These are phyloP conservation scores for Penicillium simplicissimum DNA, from an alignment of 495 filamentous ascomycete species.

Conservation along the genomic window DNA sequence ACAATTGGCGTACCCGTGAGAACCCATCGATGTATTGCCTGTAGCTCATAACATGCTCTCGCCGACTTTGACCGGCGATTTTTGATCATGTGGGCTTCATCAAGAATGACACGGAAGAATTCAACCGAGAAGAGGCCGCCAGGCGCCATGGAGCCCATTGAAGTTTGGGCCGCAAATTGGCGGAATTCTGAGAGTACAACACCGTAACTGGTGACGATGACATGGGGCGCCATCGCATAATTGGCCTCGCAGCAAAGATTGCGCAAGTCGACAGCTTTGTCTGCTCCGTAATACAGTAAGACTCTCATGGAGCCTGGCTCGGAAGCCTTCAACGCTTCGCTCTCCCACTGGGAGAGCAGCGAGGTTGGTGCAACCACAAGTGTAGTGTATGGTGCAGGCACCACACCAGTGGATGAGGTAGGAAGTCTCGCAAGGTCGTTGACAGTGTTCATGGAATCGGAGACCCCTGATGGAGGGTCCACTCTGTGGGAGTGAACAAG, in stretches of 20 bases:
- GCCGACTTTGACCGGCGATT: slow-evolving; percentile 88
- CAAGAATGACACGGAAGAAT: slow-evolving; percentile 91
- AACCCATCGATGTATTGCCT: slow-evolving; percentile 84
- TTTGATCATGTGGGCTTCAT: slow-evolving; percentile 94
- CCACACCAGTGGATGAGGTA: slow-evolving; percentile 51
- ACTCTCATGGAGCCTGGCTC: slow-evolving; percentile 76
- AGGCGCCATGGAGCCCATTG: slow-evolving; percentile 56
- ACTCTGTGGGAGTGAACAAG: slow-evolving; percentile 78
- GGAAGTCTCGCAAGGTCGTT: slow-evolving; percentile 60
- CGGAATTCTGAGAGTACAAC: slow-evolving; percentile 87
- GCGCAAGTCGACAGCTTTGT: slow-evolving; percentile 75
- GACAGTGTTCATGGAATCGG: slow-evolving; percentile 42
- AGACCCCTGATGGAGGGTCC: slow-evolving; percentile 51
- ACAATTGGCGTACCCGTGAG: slow-evolving; percentile 97
- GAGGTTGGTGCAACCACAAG: slow-evolving; percentile 95
- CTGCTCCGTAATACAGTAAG: slow-evolving; percentile 86
- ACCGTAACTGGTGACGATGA: slow-evolving; percentile 97
- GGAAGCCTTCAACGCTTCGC: slow-evolving; percentile 87
- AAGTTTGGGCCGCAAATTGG: slow-evolving; percentile 56
- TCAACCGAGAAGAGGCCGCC: slow-evolving; percentile 86
- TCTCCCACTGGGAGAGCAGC: slow-evolving; percentile 91
- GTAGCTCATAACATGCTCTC: slow-evolving; percentile 87
- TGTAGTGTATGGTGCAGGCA: slow-evolving; percentile 82
- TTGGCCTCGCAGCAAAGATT: slow-evolving; percentile 68
- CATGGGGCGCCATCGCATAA: slow-evolving; percentile 76